A percentile compares a stretch with the other conserved stretches of the same genome.
Evolutionary conservation across 495 filamentous ascomycete genomes (phyloP).

Genomic region (Clohesyomyces aquaticus): DNA sequence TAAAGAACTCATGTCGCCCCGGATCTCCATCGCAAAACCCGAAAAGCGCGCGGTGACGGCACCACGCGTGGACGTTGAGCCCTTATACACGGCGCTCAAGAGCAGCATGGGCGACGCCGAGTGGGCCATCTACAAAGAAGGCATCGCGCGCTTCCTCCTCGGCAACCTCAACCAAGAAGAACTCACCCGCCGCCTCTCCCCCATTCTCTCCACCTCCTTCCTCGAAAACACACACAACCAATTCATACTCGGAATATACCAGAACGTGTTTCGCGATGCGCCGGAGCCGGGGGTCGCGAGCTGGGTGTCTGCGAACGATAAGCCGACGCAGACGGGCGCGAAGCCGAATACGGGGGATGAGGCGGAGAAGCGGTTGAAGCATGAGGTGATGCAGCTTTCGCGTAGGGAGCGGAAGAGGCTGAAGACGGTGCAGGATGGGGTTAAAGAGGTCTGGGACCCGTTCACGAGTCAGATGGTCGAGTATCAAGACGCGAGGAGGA

Average conservation of each 20-base stretch:
- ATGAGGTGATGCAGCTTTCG: constrained; percentile 90
- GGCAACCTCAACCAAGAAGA: constrained; percentile 86
- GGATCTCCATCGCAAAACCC: constrained; percentile 18
- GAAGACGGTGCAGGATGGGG: constrained; percentile 70
- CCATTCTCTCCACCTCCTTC: constrained; percentile 54
- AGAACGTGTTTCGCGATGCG: constrained; percentile 83
- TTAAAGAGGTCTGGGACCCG: constrained; percentile 15
- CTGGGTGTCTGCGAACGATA: constrained; percentile 96
- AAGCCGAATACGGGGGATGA: constrained; percentile 75
- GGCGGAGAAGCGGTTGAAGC: constrained; percentile 87
- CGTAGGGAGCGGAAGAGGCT: constrained; percentile 82
- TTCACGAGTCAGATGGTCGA: constrained; percentile 44
- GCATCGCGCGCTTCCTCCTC: constrained; percentile 79
- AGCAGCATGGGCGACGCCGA: constrained; percentile 71
- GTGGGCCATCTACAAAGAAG: constrained; percentile 87
- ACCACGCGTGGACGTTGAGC: constrained; percentile 85
- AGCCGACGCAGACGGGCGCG: constrained; percentile 75
- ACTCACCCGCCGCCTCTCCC: constrained; percentile 73
- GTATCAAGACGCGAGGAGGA: constrained; percentile 68
- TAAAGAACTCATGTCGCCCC: constrained; percentile 39
- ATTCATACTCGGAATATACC: constrained; percentile 80
- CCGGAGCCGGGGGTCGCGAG: constrained; percentile 89
- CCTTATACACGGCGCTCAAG: constrained; percentile 85
- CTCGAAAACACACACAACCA: constrained; percentile 81
- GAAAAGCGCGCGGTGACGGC: constrained; percentile 44